Percentiles rank a stretch among this genome's conserved stretches.
These are phyloP conservation scores for Galerina sulciceps DNA, from an alignment of 768 basidiomycete species.

Conservation along the genomic window DNA sequence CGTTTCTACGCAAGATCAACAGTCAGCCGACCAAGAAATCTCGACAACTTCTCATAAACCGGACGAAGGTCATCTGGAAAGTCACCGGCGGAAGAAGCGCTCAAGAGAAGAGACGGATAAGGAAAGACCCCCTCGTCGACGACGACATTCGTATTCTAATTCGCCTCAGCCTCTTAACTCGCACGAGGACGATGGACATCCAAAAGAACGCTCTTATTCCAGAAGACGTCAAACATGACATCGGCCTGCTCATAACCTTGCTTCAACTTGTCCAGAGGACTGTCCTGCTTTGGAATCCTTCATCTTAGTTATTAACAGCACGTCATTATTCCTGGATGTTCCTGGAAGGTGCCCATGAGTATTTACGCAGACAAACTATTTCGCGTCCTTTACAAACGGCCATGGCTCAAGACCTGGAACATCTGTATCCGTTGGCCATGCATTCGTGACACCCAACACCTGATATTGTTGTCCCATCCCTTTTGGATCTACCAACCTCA, in stretches of 20 bases:
- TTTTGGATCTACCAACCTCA: slow-evolving; percentile 72
- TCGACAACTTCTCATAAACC: not conserved
- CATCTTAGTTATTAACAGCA: not conserved
- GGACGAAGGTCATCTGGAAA: slow-evolving; percentile 10
- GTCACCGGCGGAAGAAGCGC: slow-evolving; percentile 15
- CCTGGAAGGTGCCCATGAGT: too few relatives aligned
- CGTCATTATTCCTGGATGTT: not conserved
- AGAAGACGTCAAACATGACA: not conserved
- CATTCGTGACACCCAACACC: slow-evolving; percentile 63
- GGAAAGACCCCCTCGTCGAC: slow-evolving; percentile 15
- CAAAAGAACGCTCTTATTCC: not conserved
- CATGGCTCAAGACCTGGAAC: slow-evolving; percentile 22
- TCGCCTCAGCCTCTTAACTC: slow-evolving; percentile 30
- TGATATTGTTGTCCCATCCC: slow-evolving; percentile 92
- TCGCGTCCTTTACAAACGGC: slow-evolving; percentile 35
- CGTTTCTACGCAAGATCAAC: slow-evolving; percentile 41
- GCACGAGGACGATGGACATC: not conserved
- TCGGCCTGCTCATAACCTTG: not conserved
- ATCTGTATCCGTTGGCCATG: slow-evolving; percentile 2
- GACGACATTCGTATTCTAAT: slow-evolving; percentile 38
- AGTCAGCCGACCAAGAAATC: slow-evolving; percentile 42
- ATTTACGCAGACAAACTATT: not conserved
- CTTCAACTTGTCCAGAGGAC: not conserved
- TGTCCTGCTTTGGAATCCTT: not conserved
- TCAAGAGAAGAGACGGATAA: slow-evolving; percentile 14